Base-by-base conservation (phyloP, 164 flowering plant species). In the Stephania japonica region DNA sequence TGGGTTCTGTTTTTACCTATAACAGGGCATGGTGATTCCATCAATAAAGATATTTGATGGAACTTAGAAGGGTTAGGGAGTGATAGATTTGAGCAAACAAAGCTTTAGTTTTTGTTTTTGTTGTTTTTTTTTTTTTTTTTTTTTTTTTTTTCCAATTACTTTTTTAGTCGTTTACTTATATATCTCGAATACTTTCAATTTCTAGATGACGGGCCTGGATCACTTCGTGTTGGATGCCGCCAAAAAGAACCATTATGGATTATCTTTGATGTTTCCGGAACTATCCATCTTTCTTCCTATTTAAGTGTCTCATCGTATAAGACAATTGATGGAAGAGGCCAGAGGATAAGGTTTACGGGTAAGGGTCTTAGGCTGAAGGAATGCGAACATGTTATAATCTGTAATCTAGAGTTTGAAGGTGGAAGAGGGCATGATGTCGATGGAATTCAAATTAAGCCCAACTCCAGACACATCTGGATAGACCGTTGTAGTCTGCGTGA, bases 311-410 rank as follows among this genome's bases (percentile, higher is more conserved):
- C 97, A 0, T 93, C 98, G 23, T 82, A 87, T 73, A 93, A 90
- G 83, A 93, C 97, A 43, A 85, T 93, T 49, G 98, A 93, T 79
- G 98, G 97, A 3, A 89, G 98, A 3, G 97, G 97, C 47, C 92
- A 91, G 49, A 84, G 87, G 75, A 81, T 93, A 42, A 93, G 88
- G 70, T 78, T 91, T 67, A 88, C 87, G 0, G 96, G 91, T 0
- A 89, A 89, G 66, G 97, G 97, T 42, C 73, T 93, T 75, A 82
- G 94, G 84, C 81, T 93, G 76, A 89, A 91, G 82, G 89, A 88
- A 76, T 91, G 93, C 67, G 93, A 93, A 65, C 94, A 91, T 79
- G 87, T 91, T 10, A 91, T 93, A 50, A 69, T 93, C 49, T 93
- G 96, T 85, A 91, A 90, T 76, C 79, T 93, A 66, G 90, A 88